Evolutionary conservation across 2,329 filamentous ascomycete species (phyloP).

Genomic region (Didymosphaeria variabile): DNA sequence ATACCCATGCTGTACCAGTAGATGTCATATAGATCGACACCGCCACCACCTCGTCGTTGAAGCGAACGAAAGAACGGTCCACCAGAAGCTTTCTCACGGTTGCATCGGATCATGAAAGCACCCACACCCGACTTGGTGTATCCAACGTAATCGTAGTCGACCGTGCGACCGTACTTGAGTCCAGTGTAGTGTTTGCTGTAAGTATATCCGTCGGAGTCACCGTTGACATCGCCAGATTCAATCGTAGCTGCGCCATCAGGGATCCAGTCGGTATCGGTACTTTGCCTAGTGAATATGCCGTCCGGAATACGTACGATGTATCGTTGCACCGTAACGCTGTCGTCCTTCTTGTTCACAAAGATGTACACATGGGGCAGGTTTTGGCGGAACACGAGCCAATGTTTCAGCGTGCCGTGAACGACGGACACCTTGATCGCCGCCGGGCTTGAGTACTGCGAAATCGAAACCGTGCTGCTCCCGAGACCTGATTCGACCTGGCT

Average conservation of each 20-base stretch:
- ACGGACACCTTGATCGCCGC: constrained; percentile 66
- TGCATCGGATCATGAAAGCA: constrained; percentile 51
- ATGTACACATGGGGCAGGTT: constrained; percentile 65
- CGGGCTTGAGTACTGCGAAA: constrained; percentile 35
- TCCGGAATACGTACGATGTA: constrained; percentile 46
- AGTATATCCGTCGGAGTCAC: constrained; percentile 35
- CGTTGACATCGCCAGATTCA: constrained; percentile 33
- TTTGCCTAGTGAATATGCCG: constrained; percentile 38
- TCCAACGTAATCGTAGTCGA: constrained; percentile 52
- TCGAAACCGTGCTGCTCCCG: constrained; percentile 63
- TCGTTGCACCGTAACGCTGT: constrained; percentile 50
- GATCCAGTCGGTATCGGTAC: constrained; percentile 47
- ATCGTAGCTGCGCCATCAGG: constrained; percentile 25
- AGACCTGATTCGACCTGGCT: constrained; percentile 67
- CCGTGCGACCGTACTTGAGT: constrained; percentile 49
- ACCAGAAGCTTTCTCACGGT: constrained; percentile 54
- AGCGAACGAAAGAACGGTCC: constrained; percentile 52
- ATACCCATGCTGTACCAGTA: constrained; percentile 56
- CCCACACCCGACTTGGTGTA: constrained; percentile 48
- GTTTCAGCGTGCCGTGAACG: constrained; percentile 63
- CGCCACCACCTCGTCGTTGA: constrained; percentile 42
- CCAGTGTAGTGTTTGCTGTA: constrained; percentile 55
- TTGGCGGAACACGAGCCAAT: constrained; percentile 68
- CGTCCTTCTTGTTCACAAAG: constrained; percentile 55
- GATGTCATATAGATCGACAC: constrained; percentile 56